Conservation (phyloP, 1,284 basidiomycete genomes). For the Puccinia coronata region DNA sequence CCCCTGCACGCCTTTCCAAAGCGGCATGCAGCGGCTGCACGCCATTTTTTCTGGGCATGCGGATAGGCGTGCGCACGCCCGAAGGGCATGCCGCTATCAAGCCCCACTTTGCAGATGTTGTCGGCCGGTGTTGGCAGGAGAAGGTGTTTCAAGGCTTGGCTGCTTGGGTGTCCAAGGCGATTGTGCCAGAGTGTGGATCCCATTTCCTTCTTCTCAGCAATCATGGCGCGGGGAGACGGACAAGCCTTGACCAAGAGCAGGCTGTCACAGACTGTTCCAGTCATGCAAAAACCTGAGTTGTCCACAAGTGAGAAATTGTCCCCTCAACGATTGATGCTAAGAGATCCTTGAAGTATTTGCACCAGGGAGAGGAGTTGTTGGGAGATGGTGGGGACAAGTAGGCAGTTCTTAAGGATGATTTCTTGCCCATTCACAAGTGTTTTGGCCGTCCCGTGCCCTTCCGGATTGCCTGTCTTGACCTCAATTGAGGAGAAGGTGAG, state of each 20-base stretch:
- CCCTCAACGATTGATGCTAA: not conserved
- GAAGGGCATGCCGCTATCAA: no score
- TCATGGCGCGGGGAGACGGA: not conserved
- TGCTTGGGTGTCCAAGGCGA: not conserved
- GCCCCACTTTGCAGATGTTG: no score
- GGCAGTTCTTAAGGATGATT: not conserved
- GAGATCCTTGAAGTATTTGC: not conserved
- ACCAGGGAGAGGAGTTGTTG: conserved; percentile 3
- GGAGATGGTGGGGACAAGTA: not conserved
- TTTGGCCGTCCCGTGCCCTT: not conserved
- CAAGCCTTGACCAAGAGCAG: not conserved
- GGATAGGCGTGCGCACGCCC: no score
- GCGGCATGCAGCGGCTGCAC: no score
- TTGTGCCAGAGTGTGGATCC: not conserved
- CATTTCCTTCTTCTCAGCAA: not conserved
- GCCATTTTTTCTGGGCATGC: no score
- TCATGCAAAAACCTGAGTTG: not conserved
- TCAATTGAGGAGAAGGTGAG: not conserved
- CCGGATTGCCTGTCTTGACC: no score
- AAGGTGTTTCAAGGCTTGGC: not conserved
- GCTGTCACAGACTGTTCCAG: not conserved
- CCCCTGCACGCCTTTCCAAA: no score
- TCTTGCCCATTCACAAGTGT: not conserved
- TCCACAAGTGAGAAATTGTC: not conserved
- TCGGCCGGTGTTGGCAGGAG: not conserved